These are phyloP conservation scores for Grosmannia serpens DNA, from an alignment of 2,329 filamentous ascomycete species.

Conservation along the genomic window DNA sequence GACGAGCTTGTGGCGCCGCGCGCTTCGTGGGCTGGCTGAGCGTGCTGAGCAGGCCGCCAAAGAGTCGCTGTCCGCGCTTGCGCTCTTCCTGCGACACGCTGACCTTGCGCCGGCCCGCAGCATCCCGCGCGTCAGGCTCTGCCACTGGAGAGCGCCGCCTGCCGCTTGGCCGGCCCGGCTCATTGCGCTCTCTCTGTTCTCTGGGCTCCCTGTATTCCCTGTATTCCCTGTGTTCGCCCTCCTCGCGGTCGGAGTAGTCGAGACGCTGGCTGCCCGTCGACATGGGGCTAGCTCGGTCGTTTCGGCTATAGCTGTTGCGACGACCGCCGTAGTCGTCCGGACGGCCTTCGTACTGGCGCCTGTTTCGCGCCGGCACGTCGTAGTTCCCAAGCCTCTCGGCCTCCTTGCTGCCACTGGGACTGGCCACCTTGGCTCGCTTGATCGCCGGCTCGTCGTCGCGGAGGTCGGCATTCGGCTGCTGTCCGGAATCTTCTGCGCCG, in stretches of 20 bases:
- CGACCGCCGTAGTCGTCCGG: background rate
- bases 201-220: background rate
- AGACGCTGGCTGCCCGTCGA: background rate
- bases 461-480: background rate
- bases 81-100: constrained; percentile 58
- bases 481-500: background rate
- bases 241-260: background rate
- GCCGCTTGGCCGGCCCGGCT: background rate
- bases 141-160: background rate
- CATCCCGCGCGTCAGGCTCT: background rate
- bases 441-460: background rate
- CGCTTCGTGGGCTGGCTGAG: constrained; percentile 53
- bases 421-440: background rate
- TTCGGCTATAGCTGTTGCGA: background rate
- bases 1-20: constrained; percentile 49
- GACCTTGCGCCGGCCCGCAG: constrained; percentile 7
- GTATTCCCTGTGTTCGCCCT: background rate
- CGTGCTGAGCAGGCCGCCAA: constrained; percentile 69
- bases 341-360: background rate
- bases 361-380: background rate
- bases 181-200: background rate
- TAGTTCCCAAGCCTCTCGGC: background rate
- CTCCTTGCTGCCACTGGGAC: background rate
- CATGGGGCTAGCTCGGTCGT: background rate
- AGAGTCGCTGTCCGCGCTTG: constrained; percentile 73